Conservation (phyloP, 1,284 basidiomycete genomes). For the Agroathelia rolfsii region DNA sequence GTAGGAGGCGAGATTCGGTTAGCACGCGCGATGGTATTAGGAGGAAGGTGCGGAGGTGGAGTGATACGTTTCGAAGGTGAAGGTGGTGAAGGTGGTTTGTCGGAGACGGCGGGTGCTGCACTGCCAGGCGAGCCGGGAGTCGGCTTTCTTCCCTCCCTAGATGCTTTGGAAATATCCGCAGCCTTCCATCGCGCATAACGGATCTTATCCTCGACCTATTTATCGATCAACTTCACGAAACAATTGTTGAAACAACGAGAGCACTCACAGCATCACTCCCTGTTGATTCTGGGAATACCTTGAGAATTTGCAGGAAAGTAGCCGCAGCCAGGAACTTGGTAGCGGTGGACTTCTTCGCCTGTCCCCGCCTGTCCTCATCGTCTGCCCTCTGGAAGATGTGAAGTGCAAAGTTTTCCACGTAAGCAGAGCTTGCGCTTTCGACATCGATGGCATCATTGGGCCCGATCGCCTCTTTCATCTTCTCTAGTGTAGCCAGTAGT, state of each 20-base stretch:
- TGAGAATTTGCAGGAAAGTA: constrained; percentile 79
- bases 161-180: constrained; percentile 78
- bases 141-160: constrained; percentile 77
- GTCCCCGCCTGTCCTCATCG: constrained; percentile 76
- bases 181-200: constrained; percentile 92
- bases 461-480: constrained; percentile 68
- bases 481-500: constrained; percentile 74
- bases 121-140: constrained; percentile 50
- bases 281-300: constrained; percentile 57
- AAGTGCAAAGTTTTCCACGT: constrained; percentile 91
- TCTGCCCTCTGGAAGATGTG: constrained; percentile 86
- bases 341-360: constrained; percentile 74
- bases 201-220: constrained; percentile 66
- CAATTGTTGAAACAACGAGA: constrained; percentile 4
- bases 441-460: constrained; percentile 77
- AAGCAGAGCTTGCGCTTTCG: constrained; percentile 76
- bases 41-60: constrained; percentile 22
- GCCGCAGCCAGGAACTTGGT: constrained; percentile 84
- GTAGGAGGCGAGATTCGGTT: constrained; percentile 18
- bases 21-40: constrained; percentile 23
- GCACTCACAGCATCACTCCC: constrained; percentile 36
- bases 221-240: too few relatives aligned
- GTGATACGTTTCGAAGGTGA: constrained; percentile 18
- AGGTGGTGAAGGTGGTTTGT: too few relatives aligned
- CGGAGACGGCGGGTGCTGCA: too few relatives aligned